phyloP scores from a whole-genome alignment of 2,329 filamentous ascomycete genomes.

The Metarhizium sp. region DNA sequence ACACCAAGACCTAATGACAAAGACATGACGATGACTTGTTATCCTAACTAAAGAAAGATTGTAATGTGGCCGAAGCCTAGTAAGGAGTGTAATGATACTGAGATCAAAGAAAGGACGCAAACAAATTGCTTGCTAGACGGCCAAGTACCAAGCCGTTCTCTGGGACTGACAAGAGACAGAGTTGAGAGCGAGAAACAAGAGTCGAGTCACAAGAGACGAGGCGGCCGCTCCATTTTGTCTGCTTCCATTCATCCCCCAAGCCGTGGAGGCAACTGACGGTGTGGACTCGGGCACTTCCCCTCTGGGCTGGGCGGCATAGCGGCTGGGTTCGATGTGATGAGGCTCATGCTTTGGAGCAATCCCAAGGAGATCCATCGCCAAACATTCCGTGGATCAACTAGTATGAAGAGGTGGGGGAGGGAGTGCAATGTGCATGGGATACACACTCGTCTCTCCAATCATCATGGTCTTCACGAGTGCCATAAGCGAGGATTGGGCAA shows the following conservation, averaged over 20 bases:
- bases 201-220: constrained; percentile 14
- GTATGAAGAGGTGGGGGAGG: no score
- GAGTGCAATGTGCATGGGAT: no score
- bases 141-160: constrained; percentile 20
- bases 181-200: constrained; percentile 10
- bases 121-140: constrained; percentile 25
- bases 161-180: constrained; percentile 14
- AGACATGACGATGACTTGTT: constrained; percentile 10
- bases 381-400: no score
- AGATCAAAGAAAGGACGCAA: constrained; percentile 31
- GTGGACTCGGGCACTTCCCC: neutral
- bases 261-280: neutral
- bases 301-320: neutral
- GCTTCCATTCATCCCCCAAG: neutral
- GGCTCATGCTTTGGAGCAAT: neutral
- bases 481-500: no score
- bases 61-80: constrained; percentile 24
- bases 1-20: constrained; percentile 13
- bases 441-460: no score
- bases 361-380: neutral
- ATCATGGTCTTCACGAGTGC: no score
- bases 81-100: constrained; percentile 21
- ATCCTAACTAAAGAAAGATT: constrained; percentile 8
- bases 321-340: neutral
- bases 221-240: constrained; percentile 1